These are phyloP conservation scores for Magnaporthales sp. DNA, from an alignment of 2,329 filamentous ascomycete genomes.

Conservation along the genomic window DNA sequence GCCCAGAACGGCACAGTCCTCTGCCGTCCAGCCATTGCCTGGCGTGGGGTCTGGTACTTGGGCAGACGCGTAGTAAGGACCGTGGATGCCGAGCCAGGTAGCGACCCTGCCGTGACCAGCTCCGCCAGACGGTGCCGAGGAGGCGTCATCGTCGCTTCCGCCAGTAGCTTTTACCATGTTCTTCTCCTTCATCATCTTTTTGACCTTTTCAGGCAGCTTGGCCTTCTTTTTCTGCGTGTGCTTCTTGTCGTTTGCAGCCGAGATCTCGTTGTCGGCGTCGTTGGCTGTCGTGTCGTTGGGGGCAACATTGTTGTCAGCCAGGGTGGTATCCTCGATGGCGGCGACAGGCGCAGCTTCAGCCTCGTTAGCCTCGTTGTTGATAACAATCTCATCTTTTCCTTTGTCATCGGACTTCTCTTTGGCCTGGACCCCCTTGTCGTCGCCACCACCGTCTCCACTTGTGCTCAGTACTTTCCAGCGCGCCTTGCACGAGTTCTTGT, in stretches of 20 bases:
- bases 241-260: not conserved
- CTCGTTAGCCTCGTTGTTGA: not conserved
- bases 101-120: not conserved
- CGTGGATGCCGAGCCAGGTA: slow-evolving; percentile 4
- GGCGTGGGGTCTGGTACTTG: not conserved
- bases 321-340: not conserved
- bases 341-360: not conserved
- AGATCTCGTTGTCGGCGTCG: slow-evolving; percentile 4
- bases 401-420: not conserved
- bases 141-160: not conserved
- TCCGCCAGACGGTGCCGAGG: not conserved
- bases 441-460: not conserved
- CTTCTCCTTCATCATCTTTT: not conserved
- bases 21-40: slow-evolving; percentile 5
- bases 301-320: slow-evolving; percentile 2
- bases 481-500: slow-evolving; percentile 6
- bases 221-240: slow-evolving; percentile 1
- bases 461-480: slow-evolving; percentile 5
- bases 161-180: not conserved
- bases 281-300: not conserved
- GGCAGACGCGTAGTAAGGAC: not conserved
- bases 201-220: not conserved
- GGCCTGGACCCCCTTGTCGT: slow-evolving; percentile 3
- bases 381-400: not conserved
- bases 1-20: slow-evolving; percentile 20